phyloP scores from a whole-genome alignment of 2,329 filamentous ascomycete genomes.

The Botrytis tulipae region DNA sequence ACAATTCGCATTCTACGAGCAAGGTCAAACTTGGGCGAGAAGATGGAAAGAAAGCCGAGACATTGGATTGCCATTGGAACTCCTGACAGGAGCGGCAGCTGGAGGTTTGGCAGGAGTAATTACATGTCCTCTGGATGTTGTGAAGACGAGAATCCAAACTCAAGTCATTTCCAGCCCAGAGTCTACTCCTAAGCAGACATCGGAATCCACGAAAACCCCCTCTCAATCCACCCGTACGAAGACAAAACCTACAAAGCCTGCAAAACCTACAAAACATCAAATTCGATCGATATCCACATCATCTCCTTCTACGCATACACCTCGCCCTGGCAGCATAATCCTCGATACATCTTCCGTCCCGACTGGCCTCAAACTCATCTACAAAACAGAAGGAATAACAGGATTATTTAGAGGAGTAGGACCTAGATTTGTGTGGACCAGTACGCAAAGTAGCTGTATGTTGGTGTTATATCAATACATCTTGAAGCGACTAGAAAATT shows the following conservation, averaged over 20 bases:
- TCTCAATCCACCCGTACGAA: constrained; percentile 27
- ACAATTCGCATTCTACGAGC: constrained; percentile 98
- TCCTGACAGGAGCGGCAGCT: constrained; percentile 83
- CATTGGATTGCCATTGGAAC: constrained; percentile 81
- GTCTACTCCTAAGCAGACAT: constrained; percentile 30
- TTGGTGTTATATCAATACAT: constrained; percentile 91
- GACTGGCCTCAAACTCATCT: constrained; percentile 81
- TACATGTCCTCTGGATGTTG: constrained; percentile 93
- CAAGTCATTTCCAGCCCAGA: constrained; percentile 61
- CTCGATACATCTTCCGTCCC: constrained; percentile 89
- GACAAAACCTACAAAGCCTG: constrained; percentile 26
- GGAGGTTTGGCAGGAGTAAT: constrained; percentile 91
- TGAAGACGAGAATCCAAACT: constrained; percentile 95
- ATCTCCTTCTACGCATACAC: constrained; percentile 79
- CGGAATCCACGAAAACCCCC: constrained; percentile 21
- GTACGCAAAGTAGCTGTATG: constrained; percentile 96
- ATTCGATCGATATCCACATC: constrained; percentile 83
- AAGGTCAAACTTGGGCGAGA: constrained; percentile 80
- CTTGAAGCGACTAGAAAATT: constrained; percentile 68
- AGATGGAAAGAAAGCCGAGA: constrained; percentile 75
- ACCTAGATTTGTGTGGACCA: constrained; percentile 92
- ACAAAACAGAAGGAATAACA: constrained; percentile 79
- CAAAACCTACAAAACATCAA: constrained; percentile 43
- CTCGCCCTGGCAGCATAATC: constrained; percentile 72
- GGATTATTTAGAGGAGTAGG: constrained; percentile 96